phyloP scores from a whole-genome alignment of 208 protist species.

The Crithidia thermophila region DNA sequence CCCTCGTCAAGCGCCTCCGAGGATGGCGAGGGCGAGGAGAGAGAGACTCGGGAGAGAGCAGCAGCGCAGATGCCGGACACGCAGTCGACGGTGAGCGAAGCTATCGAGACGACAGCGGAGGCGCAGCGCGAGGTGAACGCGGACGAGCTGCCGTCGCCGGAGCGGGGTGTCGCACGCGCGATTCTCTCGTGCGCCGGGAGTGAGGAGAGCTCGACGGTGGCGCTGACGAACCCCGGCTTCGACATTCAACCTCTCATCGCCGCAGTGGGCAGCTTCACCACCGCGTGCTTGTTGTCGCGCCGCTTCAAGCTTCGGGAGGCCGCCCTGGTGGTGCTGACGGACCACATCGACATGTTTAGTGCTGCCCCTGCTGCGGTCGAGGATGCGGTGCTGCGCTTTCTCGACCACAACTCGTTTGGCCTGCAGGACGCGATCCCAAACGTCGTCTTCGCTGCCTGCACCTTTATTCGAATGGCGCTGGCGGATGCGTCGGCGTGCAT shows the following conservation, averaged over 20 bases:
- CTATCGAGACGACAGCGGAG: constrained; percentile 19
- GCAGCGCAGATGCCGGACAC: too few species aligned
- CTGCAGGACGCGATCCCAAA: constrained; percentile 84
- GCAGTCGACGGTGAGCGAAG: neutral
- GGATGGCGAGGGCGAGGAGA: too few species aligned
- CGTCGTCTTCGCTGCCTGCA: constrained; percentile 71
- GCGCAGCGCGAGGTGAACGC: constrained; percentile 15
- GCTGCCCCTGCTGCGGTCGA: constrained; percentile 35
- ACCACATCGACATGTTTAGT: constrained; percentile 32
- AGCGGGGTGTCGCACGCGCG: constrained; percentile 28
- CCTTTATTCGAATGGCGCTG: constrained; percentile 69
- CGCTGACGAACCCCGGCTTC: constrained; percentile 20
- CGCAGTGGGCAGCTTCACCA: constrained; percentile 57
- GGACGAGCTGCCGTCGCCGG: constrained; percentile 9
- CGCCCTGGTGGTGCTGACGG: constrained; percentile 51
- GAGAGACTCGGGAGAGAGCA: too few species aligned
- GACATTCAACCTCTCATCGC: constrained; percentile 37
- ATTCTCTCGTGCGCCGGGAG: constrained; percentile 35
- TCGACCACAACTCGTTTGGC: constrained; percentile 74
- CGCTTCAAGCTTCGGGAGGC: constrained; percentile 83
- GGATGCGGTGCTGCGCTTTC: constrained; percentile 74
- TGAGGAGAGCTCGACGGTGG: constrained; percentile 24
- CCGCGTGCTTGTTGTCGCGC: constrained; percentile 73
- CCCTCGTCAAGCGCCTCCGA: too few species aligned
- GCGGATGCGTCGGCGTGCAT: constrained; percentile 50